Evolutionary conservation across 2,329 filamentous ascomycete genomes (phyloP).

Genomic region (Oidium heveae): DNA sequence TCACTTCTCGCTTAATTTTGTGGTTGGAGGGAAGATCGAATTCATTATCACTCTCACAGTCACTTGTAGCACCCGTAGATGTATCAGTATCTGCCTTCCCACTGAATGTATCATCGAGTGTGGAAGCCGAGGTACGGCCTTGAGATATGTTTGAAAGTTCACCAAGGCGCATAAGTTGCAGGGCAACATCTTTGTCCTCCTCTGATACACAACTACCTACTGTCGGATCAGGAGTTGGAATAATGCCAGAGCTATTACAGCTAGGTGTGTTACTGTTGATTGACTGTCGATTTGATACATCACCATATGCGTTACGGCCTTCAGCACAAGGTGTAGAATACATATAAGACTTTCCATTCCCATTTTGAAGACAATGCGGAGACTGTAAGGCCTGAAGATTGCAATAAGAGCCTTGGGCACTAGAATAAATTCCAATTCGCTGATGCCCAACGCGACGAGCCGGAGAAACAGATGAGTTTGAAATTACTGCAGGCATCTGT

Average conservation of each 20-base stretch:
- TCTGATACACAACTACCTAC: slow-evolving; percentile 93
- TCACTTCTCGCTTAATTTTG: slow-evolving; percentile 29
- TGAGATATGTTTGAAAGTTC: slow-evolving; percentile 87
- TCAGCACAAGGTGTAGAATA: slow-evolving; percentile 42
- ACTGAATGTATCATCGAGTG: slow-evolving; percentile 79
- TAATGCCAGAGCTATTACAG: slow-evolving; percentile 29
- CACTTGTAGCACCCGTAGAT: slow-evolving; percentile 63
- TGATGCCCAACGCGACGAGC: slow-evolving; percentile 54
- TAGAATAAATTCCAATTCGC: slow-evolving; percentile 50
- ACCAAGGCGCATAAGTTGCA: slow-evolving; percentile 87
- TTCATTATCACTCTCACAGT: slow-evolving; percentile 45
- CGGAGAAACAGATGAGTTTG: slow-evolving; percentile 89
- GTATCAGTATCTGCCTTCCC: slow-evolving; percentile 67
- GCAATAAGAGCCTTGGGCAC: slow-evolving; percentile 55
- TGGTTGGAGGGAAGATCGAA: slow-evolving; percentile 32
- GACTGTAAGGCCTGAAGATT: slow-evolving; percentile 60
- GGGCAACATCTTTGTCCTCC: slow-evolving; percentile 76
- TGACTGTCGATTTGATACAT: slow-evolving; percentile 22
- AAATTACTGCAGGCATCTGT: slow-evolving; percentile 80
- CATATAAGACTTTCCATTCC: slow-evolving; percentile 26
- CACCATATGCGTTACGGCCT: slow-evolving; percentile 39
- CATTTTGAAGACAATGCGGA: slow-evolving; percentile 46
- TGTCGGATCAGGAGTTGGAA: slow-evolving; percentile 91
- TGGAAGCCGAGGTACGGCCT: slow-evolving; percentile 78
- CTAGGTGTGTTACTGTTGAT: slow-evolving; percentile 17